These are phyloP conservation scores for Orychophragmus violaceus DNA, from an alignment of 345 rosid species.

Conservation along the genomic window DNA sequence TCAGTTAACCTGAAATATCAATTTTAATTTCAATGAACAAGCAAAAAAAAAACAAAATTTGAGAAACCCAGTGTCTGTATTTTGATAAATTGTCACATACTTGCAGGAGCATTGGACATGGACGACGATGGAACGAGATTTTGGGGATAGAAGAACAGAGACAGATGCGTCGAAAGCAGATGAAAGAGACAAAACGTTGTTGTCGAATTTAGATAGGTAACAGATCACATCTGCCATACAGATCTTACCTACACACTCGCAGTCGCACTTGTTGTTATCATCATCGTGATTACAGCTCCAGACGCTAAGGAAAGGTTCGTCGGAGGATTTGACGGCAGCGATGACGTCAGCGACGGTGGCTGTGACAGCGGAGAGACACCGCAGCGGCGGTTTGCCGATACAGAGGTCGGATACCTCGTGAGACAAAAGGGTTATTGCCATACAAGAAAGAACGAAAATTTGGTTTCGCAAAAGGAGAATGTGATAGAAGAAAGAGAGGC, in stretches of 20 bases:
- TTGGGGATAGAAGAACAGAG: conserved; percentile 58
- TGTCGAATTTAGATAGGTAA: conserved; percentile 54
- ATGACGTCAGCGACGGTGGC: conserved; percentile 50
- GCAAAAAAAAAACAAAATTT: background rate
- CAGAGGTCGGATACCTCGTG: conserved; percentile 67
- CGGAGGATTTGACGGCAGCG: conserved; percentile 51
- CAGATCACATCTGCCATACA: conserved; percentile 88
- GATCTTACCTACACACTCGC: conserved; percentile 79
- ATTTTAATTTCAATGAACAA: background rate
- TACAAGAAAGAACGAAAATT: background rate
- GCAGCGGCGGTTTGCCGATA: conserved; percentile 86
- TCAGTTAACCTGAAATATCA: conserved; percentile 48
- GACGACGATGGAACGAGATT: conserved; percentile 36
- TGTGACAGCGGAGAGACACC: conserved; percentile 40
- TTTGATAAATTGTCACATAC: conserved; percentile 29
- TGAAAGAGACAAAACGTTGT: conserved; percentile 39
- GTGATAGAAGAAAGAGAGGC: conserved; percentile 1
- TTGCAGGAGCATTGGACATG: conserved; percentile 68
- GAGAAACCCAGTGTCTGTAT: background rate
- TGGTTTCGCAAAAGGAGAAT: background rate
- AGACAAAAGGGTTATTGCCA: conserved; percentile 27
- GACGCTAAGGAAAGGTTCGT: conserved; percentile 53
- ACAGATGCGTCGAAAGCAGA: conserved; percentile 53
- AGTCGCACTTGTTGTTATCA: conserved; percentile 40
- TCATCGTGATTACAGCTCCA: conserved; percentile 65